Evolutionary conservation across 106 monocot genomes (phyloP), one percentile per base, ranked within the genome.

Genomic region (Apostasia shenzhenica): DNA sequence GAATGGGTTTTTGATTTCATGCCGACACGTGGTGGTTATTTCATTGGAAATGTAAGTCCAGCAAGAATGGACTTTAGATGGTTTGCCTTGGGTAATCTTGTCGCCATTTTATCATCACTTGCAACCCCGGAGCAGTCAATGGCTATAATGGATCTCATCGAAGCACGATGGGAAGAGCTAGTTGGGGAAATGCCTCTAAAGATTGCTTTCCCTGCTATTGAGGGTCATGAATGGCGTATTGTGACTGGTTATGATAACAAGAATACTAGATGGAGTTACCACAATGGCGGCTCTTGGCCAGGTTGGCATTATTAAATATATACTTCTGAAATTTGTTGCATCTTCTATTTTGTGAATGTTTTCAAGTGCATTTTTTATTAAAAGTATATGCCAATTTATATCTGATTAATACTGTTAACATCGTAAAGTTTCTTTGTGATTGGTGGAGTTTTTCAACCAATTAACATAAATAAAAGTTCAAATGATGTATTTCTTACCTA

Each of bases 1-100:
- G 88, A 92, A 9, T 92, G 92, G 92, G 71, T 92, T 1, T 92
- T 92, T 70, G 92, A 92, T 48, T 92, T 92, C 52, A 92, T 92
- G 92, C 92, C 92, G 5, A 66, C 45, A 1, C 78, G 81, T 39
- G 89, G 88, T 42, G 88, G 88, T 9, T 92, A 92, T 56, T 88
- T 92, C 71, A 77, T 92, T 55, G 88, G 88, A 65, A 93, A 89
- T 68, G 81, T 89, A 14, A 89, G 89, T 67, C 88, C 88, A 6
- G 83, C 89, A 4, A 73, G 77, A 73, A 93, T 93, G 89, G 93
- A 93, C 55, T 93, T 93, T 51, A 66, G 93, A 57, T 93, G 93
- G 93, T 93, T 93, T 81, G 85, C 85, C 1, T 57, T 88, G 7
- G 92, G 88, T 5, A 92, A 92, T 57, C 85, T 82, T 64, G 67